Conservation (phyloP, 2,329 filamentous ascomycete genomes). For the Tolypocladium amazonense region DNA sequence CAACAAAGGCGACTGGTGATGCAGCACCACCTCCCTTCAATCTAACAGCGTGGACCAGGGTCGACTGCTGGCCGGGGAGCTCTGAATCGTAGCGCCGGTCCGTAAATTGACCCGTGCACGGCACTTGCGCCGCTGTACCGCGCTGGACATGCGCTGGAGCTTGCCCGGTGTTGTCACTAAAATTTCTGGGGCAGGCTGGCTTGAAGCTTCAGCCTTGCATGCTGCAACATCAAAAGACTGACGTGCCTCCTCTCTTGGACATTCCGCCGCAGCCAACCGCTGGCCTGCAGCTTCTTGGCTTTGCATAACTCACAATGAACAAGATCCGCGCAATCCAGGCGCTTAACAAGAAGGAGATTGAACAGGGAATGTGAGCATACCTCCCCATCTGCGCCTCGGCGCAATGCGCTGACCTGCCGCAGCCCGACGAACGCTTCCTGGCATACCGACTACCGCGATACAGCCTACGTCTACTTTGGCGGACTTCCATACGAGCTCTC, state of each 20-base stretch:
- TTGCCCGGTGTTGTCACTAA: neutral
- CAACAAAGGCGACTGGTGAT: slow-evolving; percentile 1
- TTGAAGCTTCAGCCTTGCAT: slow-evolving; percentile 4
- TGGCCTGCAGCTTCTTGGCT: neutral
- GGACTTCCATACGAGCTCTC: slow-evolving; percentile 86
- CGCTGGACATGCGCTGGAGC: neutral
- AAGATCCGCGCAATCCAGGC: slow-evolving; percentile 84
- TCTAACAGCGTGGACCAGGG: neutral
- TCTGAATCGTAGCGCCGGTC: slow-evolving; percentile 11
- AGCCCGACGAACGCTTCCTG: slow-evolving; percentile 82
- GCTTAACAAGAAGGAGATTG: slow-evolving; percentile 90
- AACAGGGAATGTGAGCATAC: slow-evolving; percentile 66
- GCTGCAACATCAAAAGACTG: neutral
- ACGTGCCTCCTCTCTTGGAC: neutral
- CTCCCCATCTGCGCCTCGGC: neutral
- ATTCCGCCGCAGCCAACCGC: neutral
- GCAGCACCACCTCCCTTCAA: neutral
- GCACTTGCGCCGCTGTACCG: neutral
- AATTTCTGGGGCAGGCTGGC: neutral
- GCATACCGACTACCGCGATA: slow-evolving; percentile 96
- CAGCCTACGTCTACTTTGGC: slow-evolving; percentile 93
- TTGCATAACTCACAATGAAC: slow-evolving; percentile 55
- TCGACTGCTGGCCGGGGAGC: slow-evolving; percentile 2
- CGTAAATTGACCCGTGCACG: slow-evolving; percentile 24
- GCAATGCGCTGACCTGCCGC: slow-evolving; percentile 10